Percentiles rank a stretch among this genome's conserved stretches.
These are phyloP conservation scores for Raffaelea deltoideospora DNA, from an alignment of 2,329 filamentous ascomycete species.

Conservation along the genomic window DNA sequence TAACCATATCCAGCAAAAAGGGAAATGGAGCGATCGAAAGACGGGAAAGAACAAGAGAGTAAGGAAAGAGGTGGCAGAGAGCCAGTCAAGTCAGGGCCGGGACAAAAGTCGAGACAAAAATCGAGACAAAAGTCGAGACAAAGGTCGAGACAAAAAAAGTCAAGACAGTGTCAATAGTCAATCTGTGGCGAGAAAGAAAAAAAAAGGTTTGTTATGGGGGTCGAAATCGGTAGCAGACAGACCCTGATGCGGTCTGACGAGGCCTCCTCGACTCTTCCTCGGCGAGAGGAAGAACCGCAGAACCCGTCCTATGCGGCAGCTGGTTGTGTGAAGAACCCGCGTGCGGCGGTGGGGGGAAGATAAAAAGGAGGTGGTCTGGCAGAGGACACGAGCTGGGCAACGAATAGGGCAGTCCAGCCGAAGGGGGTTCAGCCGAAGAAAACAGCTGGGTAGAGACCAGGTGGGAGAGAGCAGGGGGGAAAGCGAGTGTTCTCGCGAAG, in stretches of 20 bases:
- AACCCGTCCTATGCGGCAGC: constrained; percentile 99
- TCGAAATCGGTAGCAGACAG: constrained; percentile 87
- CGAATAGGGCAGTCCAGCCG: too few species aligned
- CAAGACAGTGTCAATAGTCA: too few species aligned
- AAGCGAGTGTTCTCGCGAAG: constrained; percentile 48
- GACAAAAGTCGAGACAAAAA: too few species aligned
- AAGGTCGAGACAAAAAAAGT: too few species aligned
- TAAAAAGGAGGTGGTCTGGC: too few species aligned
- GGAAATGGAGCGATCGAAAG: not conserved
- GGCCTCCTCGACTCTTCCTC: constrained; percentile 99
- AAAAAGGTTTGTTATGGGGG: constrained; percentile 60
- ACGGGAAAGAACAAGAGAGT: not conserved
- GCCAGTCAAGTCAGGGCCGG: too few species aligned
- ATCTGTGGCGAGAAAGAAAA: too few species aligned
- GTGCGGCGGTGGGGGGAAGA: constrained; percentile 29
- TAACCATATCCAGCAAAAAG: constrained; percentile 40
- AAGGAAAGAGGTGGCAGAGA: too few species aligned
- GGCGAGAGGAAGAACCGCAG: constrained; percentile 95
- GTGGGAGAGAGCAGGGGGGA: constrained; percentile 50
- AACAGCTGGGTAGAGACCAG: constrained; percentile 30
- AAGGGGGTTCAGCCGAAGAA: constrained; percentile 20
- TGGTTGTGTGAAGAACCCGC: constrained; percentile 51
- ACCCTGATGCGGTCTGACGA: constrained; percentile 82
- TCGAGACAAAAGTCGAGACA: too few species aligned
- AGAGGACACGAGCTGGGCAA: constrained; percentile 35